Evolutionary conservation across 495 filamentous ascomycete species (phyloP), one percentile per base, ranked within the genome.

Genomic region (Neurospora pannonica): DNA sequence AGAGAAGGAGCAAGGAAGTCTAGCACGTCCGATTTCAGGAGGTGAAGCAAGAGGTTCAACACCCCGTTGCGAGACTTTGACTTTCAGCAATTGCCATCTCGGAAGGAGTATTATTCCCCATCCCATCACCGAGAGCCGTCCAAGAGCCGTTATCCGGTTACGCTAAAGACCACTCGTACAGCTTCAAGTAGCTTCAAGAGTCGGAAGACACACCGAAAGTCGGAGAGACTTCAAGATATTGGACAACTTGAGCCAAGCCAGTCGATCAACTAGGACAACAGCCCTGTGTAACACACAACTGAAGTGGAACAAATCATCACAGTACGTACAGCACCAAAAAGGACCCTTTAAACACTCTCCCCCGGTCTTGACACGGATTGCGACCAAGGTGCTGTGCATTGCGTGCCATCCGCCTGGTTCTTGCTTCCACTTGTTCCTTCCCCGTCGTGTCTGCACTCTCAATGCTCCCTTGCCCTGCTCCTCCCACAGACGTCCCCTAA

Each of bases 371-470:
- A 17, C 67, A 24, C 28, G 62, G 60, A 79, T 81, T 78, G 77
- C 77, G 80, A 81, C 70, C 69, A 46, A 70, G 11, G 38, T 62
- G 72, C 72, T 46, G 73, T 39, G 38, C 76, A 81, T 81, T 80
- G 77, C 80, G 80, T 79, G 80, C 77, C 71, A 43, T 71, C 43
- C 71, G 77, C 74, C 78, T 74, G 73, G 39, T 6, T 40, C 42
- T 11, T 71, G 3, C 8, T 21, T 67, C 40, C 40, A 40, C 39
- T 40, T 40, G 39, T 40, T 40, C 15, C 15, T 40, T 40, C 39
- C 39, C 15, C 15, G 40, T 34, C 31, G 9, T 37, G 19, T 48
- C 21, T 31, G n/a, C 38, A 40, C 46, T 17, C n/a, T 31, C 38
- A 13, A 39, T 39, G 42, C 60, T 38, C 60, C 37, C 34, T 34